These are phyloP conservation scores for Umbelopsis isabellina DNA, from an alignment of 192 early-diverging fungal genomes.

Conservation along the genomic window DNA sequence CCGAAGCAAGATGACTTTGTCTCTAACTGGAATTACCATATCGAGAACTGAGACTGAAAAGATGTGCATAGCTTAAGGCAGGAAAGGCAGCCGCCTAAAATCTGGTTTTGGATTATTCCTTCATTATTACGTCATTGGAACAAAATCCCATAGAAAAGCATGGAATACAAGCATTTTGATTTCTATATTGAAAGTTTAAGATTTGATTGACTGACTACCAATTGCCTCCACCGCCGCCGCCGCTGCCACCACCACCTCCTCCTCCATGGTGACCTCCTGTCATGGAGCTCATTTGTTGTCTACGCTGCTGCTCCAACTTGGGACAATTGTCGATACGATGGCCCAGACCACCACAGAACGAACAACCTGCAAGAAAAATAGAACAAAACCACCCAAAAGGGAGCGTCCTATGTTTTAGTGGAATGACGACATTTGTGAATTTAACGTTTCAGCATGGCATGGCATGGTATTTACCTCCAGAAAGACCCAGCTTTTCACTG, in stretches of 20 bases:
- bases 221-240: no score
- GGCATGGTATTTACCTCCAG: constrained; percentile 61
- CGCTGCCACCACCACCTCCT: constrained; percentile 24
- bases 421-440: no score
- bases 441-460: no score
- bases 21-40: not conserved
- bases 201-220: no score
- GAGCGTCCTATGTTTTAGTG: not conserved
- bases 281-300: constrained; percentile 45
- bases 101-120: not conserved
- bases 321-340: constrained; percentile 90
- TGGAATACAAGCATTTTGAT: not conserved
- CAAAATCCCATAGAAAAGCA: not conserved
- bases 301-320: constrained; percentile 76
- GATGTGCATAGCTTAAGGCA: not conserved
- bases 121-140: not conserved
- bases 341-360: constrained; percentile 94
- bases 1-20: no score
- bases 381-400: not conserved
- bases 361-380: constrained; percentile 69
- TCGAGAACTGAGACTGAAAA: not conserved
- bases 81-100: not conserved
- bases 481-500: constrained; percentile 80
- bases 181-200: no score
- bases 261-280: constrained; percentile 35